phyloP scores from a whole-genome alignment of 345 rosid species.

The Melastoma malabathricum region DNA sequence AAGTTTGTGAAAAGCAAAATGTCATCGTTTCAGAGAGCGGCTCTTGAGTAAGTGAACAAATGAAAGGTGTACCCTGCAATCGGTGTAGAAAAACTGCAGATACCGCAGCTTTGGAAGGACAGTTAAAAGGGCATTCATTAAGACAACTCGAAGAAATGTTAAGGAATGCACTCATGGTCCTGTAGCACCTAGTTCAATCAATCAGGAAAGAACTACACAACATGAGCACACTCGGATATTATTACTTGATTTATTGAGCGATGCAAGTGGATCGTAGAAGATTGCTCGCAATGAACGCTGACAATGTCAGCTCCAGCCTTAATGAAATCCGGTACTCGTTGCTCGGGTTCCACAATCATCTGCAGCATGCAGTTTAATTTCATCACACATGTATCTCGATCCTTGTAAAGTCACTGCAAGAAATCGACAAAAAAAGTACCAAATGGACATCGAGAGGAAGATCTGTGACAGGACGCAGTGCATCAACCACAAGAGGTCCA shows the following conservation, averaged over 20 bases:
- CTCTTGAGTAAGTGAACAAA: too few relatives aligned
- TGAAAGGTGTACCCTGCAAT: too few relatives aligned
- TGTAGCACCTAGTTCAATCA: too few relatives aligned
- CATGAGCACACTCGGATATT: too few relatives aligned
- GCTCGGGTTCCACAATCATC: slow-evolving; percentile 99
- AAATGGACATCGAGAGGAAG: slow-evolving; percentile 97
- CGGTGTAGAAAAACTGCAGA: too few relatives aligned
- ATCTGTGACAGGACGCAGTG: slow-evolving; percentile 87
- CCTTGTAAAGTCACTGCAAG: neutral
- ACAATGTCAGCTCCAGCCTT: slow-evolving; percentile 98
- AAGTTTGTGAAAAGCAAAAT: too few relatives aligned
- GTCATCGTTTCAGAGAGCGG: too few relatives aligned
- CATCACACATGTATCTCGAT: too few relatives aligned
- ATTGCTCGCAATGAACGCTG: slow-evolving; percentile 92
- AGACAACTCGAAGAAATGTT: neutral
- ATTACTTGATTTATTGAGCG: slow-evolving; percentile 68
- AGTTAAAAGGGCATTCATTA: too few relatives aligned
- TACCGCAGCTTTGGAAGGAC: too few relatives aligned
- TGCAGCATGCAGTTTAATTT: slow-evolving; percentile 10
- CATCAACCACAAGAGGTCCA: slow-evolving; percentile 92
- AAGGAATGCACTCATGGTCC: neutral
- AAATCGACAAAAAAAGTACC: slow-evolving; percentile 26
- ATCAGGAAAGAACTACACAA: neutral
- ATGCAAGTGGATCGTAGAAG: slow-evolving; percentile 94
- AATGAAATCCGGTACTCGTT: slow-evolving; percentile 86